A percentile compares a stretch with the other conserved stretches of the same genome.
phyloP scores from a whole-genome alignment of 2,329 filamentous ascomycete species.

The Fusarium xylarioides region DNA sequence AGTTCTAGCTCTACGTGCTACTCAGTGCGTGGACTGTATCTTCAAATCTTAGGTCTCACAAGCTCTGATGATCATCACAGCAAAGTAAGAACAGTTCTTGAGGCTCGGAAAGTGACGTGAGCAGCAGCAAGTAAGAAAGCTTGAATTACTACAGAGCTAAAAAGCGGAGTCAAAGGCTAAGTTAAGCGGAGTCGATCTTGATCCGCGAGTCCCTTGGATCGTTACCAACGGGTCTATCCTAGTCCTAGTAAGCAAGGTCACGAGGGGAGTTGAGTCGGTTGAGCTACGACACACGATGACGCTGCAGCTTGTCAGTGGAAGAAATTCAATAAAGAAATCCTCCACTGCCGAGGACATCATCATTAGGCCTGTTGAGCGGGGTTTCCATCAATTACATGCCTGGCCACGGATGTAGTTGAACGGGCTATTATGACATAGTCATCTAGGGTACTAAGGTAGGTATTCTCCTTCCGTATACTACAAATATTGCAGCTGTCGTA shows the following conservation, averaged over 20 bases:
- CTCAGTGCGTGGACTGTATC: not conserved
- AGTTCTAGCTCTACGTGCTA: not conserved
- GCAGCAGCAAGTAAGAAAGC: slow-evolving; percentile 8
- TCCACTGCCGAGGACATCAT: slow-evolving; percentile 2
- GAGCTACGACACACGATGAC: slow-evolving; percentile 33
- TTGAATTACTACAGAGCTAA: slow-evolving; percentile 21
- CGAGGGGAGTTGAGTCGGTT: slow-evolving; percentile 20
- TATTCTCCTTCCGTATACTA: not conserved
- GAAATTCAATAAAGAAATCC: slow-evolving; percentile 6
- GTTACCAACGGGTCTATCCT: slow-evolving; percentile 8
- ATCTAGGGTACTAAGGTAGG: not conserved
- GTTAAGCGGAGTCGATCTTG: slow-evolving; percentile 25
- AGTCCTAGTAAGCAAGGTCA: slow-evolving; percentile 18
- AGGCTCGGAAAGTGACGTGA: slow-evolving; percentile 27
- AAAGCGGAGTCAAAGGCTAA: slow-evolving; percentile 8
- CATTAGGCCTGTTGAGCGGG: slow-evolving; percentile 22
- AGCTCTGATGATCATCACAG: not conserved
- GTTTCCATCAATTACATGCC: not conserved
- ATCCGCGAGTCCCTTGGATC: slow-evolving; percentile 30
- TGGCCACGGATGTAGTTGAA: not conserved
- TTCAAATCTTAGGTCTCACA: not conserved
- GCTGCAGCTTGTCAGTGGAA: slow-evolving; percentile 13
- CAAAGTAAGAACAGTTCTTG: not conserved
- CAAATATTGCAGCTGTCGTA: not conserved
- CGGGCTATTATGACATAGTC: not conserved